phyloP scores from a whole-genome alignment of 2,329 filamentous ascomycete genomes.

The Capronia americana region DNA sequence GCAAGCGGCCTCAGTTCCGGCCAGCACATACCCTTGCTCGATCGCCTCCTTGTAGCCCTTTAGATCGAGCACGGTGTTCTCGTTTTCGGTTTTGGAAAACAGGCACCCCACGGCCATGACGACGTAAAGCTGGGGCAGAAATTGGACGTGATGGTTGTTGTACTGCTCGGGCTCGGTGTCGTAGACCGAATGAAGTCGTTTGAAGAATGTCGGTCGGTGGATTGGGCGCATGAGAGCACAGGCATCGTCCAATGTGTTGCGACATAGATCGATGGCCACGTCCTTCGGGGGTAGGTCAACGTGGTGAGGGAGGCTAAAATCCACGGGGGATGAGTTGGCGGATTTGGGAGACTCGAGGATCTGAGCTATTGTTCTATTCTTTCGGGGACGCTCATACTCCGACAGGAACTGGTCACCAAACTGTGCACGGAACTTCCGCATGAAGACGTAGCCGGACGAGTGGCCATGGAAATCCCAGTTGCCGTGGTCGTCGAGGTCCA shows the following conservation, averaged over 20 bases:
- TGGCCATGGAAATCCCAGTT: slow-evolving; percentile 95
- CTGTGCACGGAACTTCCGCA: slow-evolving; percentile 84
- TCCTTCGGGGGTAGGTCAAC: slow-evolving; percentile 70
- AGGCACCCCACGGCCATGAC: slow-evolving; percentile 75
- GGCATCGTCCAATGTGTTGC: slow-evolving; percentile 67
- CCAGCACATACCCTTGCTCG: slow-evolving; percentile 59
- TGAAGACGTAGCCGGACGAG: slow-evolving; percentile 88
- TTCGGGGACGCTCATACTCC: slow-evolving; percentile 59
- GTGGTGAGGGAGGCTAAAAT: slow-evolving; percentile 59
- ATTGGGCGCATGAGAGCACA: slow-evolving; percentile 73
- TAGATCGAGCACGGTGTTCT: slow-evolving; percentile 56
- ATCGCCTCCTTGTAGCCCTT: slow-evolving; percentile 58
- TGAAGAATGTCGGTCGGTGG: slow-evolving; percentile 81
- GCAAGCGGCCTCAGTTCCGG: neutral
- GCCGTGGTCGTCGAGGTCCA: slow-evolving; percentile 89
- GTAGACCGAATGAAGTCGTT: slow-evolving; percentile 78
- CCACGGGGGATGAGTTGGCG: slow-evolving; percentile 65
- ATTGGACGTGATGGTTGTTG: slow-evolving; percentile 69
- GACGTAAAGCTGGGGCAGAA: slow-evolving; percentile 73
- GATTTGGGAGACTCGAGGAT: slow-evolving; percentile 74
- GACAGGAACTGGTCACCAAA: slow-evolving; percentile 74
- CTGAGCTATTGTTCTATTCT: slow-evolving; percentile 59
- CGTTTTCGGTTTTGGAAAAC: slow-evolving; percentile 64
- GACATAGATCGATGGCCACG: slow-evolving; percentile 63
- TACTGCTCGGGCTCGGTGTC: slow-evolving; percentile 68